Evolutionary conservation across 306 rosid genomes (phyloP), one percentile per base, ranked within the genome.

Genomic region (Astragalus glycyphyllos): DNA sequence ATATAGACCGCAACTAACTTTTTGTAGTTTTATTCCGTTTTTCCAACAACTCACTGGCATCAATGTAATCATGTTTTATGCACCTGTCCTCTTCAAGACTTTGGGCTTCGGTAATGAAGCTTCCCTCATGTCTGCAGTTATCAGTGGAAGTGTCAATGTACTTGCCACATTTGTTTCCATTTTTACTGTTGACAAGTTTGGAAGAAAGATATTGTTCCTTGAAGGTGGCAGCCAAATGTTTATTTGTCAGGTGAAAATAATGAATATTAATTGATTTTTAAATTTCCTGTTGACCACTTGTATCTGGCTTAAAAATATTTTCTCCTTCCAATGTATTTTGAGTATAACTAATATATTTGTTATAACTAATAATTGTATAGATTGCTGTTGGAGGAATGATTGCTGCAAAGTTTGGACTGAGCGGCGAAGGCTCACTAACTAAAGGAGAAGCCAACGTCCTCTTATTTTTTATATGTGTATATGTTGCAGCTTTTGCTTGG

Each of bases 51-150:
- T 68, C 59, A 68, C 62, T 0, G 51, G 73, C 61, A 68, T 68
- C 17, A 68, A 68, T 38, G 73, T 68, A 2, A 53, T 68, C 61
- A 53, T 68, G 73, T 68, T 68, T 14, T 68, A 68, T 13, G 73
- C 73, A 11, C 73, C 62, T 0, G 40, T 51, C 8, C 73, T 68
- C 0, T 68, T 68, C 35, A 51, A 51, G 50, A 68, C 15, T 3
- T 51, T 68, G 15, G 73, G 73, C 3, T 68, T 68, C 7, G 50
- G 62, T 7, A 12, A 20, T 37, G 73, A 68, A 6, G 73, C 73
- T 37, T 68, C 62, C 20, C 62, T 68, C 38, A 16, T 68, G 62
- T 68, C 62, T 1, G 51, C 73, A 0, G 73, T 51, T 11, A 68
- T 68, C 13, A 16, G 9, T 4, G 62, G 51, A 6, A 38, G 73